phyloP scores from a whole-genome alignment of 306 rosid species.

The Cyclanthera cordifolia region DNA sequence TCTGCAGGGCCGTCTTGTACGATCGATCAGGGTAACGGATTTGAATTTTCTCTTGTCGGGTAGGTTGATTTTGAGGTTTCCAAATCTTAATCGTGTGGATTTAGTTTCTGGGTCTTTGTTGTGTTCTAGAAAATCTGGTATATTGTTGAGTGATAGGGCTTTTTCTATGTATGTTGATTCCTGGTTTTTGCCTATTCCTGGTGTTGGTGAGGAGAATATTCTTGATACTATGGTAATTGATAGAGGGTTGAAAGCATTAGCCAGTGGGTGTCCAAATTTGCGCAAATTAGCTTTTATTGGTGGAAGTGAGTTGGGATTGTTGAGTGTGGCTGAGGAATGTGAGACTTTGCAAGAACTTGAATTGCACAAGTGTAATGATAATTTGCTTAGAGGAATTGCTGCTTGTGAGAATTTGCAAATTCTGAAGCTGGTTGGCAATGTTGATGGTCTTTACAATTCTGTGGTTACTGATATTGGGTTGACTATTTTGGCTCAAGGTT shows the following conservation, averaged over 20 bases:
- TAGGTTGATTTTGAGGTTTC: slow-evolving; percentile 59
- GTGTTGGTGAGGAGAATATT: slow-evolving; percentile 36
- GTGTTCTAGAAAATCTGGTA: slow-evolving; percentile 35
- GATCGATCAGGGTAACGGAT: slow-evolving; percentile 44
- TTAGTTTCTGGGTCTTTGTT: slow-evolving; percentile 46
- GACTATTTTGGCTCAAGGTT: slow-evolving; percentile 80
- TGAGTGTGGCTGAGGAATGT: slow-evolving; percentile 74
- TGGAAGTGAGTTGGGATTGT: slow-evolving; percentile 64
- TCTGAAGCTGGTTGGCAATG: slow-evolving; percentile 45
- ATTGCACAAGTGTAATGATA: slow-evolving; percentile 63
- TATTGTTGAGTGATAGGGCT: slow-evolving; percentile 37
- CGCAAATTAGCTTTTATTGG: slow-evolving; percentile 55
- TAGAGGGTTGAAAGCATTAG: slow-evolving; percentile 48
- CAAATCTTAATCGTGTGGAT: slow-evolving; percentile 64
- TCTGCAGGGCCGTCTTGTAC: slow-evolving; percentile 62
- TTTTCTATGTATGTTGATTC: slow-evolving; percentile 39
- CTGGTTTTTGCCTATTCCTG: slow-evolving; percentile 26
- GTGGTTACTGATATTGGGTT: slow-evolving; percentile 69
- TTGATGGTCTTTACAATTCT: slow-evolving; percentile 40
- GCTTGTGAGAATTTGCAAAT: slow-evolving; percentile 67
- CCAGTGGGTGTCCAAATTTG: slow-evolving; percentile 65
- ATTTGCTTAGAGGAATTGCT: slow-evolving; percentile 63
- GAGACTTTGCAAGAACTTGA: slow-evolving; percentile 65
- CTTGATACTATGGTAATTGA: slow-evolving; percentile 60
- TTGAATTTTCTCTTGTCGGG: slow-evolving; percentile 80